Evolutionary conservation across 139 green algal species (phyloP).

Genomic region (Spirogloea muscicola): DNA sequence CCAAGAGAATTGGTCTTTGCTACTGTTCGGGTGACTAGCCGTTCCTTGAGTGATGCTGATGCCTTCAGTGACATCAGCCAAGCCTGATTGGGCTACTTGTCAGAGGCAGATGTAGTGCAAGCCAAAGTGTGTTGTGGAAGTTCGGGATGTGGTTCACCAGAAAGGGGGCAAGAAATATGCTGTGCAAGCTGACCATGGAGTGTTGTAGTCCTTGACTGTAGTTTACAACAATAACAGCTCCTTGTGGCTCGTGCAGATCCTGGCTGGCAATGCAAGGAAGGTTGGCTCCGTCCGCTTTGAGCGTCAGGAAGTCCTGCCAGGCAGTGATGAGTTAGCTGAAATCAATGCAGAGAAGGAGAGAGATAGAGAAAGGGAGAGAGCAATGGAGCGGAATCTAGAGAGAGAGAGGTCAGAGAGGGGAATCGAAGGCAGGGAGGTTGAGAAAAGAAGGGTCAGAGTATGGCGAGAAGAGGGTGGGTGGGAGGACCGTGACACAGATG

Average conservation of each 20-base stretch:
- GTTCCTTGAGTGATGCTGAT: background rate
- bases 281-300: conserved; percentile 29
- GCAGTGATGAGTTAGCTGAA: background rate
- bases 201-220: background rate
- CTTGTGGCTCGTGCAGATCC: conserved; percentile 8
- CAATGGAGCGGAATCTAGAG: background rate
- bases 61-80: background rate
- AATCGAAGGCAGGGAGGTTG: background rate
- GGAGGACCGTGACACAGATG: background rate
- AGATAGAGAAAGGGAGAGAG: conserved; percentile 31
- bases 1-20: no score
- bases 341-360: conserved; percentile 5
- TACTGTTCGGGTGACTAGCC: background rate
- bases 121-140: background rate
- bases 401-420: background rate
- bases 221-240: background rate
- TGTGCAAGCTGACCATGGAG: background rate
- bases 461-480: background rate
- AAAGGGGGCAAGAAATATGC: background rate
- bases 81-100: background rate
- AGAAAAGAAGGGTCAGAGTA: background rate
- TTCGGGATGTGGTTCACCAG: background rate
- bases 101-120: background rate
- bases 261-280: conserved; percentile 39
- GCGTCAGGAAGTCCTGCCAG: conserved; percentile 3